Base-by-base conservation (phyloP, 208 protist genomes). In the Leptomonas pyrrhocoris region DNA sequence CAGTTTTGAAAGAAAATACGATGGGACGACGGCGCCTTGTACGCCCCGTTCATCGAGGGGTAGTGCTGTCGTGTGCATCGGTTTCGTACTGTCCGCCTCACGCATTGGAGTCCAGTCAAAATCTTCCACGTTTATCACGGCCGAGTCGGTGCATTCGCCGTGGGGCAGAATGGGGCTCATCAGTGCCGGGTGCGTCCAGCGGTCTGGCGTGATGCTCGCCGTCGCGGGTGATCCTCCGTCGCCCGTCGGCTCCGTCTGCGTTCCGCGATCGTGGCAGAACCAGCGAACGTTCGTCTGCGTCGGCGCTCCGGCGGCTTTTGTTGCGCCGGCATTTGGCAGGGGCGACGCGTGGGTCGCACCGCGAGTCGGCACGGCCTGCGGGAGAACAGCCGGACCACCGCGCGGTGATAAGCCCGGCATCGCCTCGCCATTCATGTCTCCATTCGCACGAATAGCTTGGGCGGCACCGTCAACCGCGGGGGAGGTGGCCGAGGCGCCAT, bases 1-100 rank as follows among this genome's bases (percentile, higher is more conserved):
- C n/a, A 76, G 46, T 42, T 77, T 51, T 21, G 27, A 27, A 4
- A 87, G 34, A 25, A 87, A 73, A 36, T 68, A 81, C 18, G 15
- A 42, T 5, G 75, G 80, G 12, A 85, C 63, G 12, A 85, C 63
- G 18, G 42, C 12, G 7, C 19, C 13, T n/a, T 19, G 38, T 23
- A 15, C 60, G n/a, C 53, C 48, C 2, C 27, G 19, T 0, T 36
- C 2, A 7, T 19, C 23, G 48, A 13, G 8, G 16, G 11, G 21
- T 19, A 12, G 16, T 38, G 34, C 42, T 4, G 54, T 28, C 12
- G 51, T 53, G 51, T 59, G 43, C 23, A 49, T 58, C 1, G 19
- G 60, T 51, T 61, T 43, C 5, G 57, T 60, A 4, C 8, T 11
- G n/a, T 46, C 58, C 12, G 21, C 46, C 0, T 62, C 64, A 6